Percentiles rank a stretch among this genome's conserved stretches.
phyloP scores from a whole-genome alignment of 768 basidiomycete species.

The Butyriboletus loyo region DNA sequence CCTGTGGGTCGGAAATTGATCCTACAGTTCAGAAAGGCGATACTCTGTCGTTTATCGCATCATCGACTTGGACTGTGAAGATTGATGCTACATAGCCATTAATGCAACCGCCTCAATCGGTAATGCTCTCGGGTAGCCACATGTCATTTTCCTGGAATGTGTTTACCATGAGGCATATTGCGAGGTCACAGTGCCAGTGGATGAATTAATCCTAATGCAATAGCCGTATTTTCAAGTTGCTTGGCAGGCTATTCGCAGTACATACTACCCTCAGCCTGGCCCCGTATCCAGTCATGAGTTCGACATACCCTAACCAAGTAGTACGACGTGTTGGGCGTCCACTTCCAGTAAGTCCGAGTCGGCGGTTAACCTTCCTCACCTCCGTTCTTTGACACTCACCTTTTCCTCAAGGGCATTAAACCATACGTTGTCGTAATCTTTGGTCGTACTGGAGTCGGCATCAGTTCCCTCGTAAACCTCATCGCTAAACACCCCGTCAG shows the following conservation, averaged over 20 bases:
- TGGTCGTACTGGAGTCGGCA: conserved; percentile 26
- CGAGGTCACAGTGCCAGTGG: too few relatives aligned
- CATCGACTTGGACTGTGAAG: too few relatives aligned
- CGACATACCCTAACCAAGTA: not conserved
- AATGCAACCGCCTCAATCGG: too few relatives aligned
- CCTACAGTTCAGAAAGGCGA: not conserved
- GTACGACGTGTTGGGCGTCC: not conserved
- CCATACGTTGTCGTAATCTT: conserved; percentile 28
- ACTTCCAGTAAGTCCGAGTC: conserved; percentile 2
- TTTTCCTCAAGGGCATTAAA: not conserved
- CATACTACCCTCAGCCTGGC: not conserved
- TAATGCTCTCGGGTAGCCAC: not conserved
- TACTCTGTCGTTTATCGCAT: not conserved
- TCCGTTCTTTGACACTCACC: not conserved
- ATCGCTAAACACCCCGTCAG: conserved; percentile 20
- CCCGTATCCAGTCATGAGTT: not conserved
- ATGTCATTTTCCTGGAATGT: not conserved
- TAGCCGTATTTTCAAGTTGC: too few relatives aligned
- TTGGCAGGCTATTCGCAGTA: too few relatives aligned
- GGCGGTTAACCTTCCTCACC: not conserved
- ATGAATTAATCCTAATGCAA: not conserved
- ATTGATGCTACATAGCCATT: not conserved
- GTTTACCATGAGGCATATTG: conserved; percentile 15
- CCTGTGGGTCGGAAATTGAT: not conserved
- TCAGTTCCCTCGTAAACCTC: conserved; percentile 30